Conservation (phyloP, 2,329 filamentous ascomycete species). For the Diaporthe capsici region DNA sequence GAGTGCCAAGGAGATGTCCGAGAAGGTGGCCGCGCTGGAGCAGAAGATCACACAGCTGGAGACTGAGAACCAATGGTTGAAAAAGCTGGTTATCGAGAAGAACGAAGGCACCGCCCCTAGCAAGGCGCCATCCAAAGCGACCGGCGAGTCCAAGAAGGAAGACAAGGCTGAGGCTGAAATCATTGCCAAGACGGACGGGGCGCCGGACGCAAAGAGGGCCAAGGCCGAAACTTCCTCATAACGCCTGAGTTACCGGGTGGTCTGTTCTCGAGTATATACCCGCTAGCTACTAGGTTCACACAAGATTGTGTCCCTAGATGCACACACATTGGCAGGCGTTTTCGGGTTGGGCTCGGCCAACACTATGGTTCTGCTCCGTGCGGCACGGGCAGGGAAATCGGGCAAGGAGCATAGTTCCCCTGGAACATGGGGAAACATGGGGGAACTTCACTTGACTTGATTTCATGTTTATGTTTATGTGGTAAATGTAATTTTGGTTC, state of each 20-base stretch:
- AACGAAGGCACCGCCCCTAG: conserved; percentile 68
- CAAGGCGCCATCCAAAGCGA: conserved; percentile 63
- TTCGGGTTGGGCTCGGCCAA: conserved; percentile 18
- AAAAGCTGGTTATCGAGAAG: conserved; percentile 86
- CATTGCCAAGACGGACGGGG: conserved; percentile 37
- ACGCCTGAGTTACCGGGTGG: not conserved
- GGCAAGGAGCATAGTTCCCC: conserved; percentile 31
- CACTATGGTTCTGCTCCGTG: conserved; percentile 16
- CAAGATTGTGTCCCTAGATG: conserved; percentile 31
- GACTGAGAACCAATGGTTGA: conserved; percentile 86
- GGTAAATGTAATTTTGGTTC: conserved; percentile 25
- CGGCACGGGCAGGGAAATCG: conserved; percentile 23
- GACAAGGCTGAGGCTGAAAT: conserved; percentile 49
- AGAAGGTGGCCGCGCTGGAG: conserved; percentile 83
- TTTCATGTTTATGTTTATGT: conserved; percentile 32
- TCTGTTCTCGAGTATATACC: conserved; percentile 23
- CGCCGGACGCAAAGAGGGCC: conserved; percentile 19
- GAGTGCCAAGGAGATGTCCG: conserved; percentile 85
- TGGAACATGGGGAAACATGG: conserved; percentile 21
- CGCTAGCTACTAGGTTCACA: conserved; percentile 30
- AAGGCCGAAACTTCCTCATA: conserved; percentile 39
- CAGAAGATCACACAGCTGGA: conserved; percentile 82
- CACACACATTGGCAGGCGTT: conserved; percentile 40
- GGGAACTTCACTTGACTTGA: conserved; percentile 14
- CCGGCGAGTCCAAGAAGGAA: conserved; percentile 66